Percentiles rank a stretch among this genome's conserved stretches.
phyloP scores from a whole-genome alignment of 306 rosid genomes.

The Astragalus membranaceus region DNA sequence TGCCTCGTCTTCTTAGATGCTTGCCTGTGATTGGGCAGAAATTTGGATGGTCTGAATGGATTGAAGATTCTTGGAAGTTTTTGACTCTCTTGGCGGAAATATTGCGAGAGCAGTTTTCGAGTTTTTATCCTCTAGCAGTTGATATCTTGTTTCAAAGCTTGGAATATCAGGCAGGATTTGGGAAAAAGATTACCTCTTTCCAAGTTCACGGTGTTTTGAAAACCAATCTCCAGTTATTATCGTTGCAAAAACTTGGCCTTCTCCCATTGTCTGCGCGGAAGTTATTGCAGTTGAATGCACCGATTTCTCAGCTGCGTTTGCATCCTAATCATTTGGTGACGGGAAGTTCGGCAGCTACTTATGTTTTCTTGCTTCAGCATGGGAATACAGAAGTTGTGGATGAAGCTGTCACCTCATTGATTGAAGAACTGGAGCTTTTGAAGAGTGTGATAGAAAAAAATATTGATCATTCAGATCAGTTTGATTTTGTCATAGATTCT shows the following conservation, averaged over 20 bases:
- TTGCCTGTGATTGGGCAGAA: constrained; percentile 75
- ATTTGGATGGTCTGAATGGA: constrained; percentile 94
- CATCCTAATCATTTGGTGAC: constrained; percentile 88
- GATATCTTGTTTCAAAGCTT: constrained; percentile 73
- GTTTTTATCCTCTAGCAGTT: constrained; percentile 56
- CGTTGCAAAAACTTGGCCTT: constrained; percentile 82
- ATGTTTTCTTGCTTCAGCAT: constrained; percentile 85
- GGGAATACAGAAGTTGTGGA: constrained; percentile 79
- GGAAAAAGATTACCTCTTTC: constrained; percentile 45
- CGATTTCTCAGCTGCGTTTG: constrained; percentile 68
- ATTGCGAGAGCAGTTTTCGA: constrained; percentile 63
- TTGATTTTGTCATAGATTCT: constrained; percentile 17
- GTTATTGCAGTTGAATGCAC: constrained; percentile 63
- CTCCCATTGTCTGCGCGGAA: constrained; percentile 60
- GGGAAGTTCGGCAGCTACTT: constrained; percentile 86
- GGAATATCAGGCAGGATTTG: constrained; percentile 42
- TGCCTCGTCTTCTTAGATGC: constrained; percentile 73
- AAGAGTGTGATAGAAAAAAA: constrained; percentile 48
- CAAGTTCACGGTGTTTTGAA: constrained; percentile 89
- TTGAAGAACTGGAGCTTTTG: constrained; percentile 65
- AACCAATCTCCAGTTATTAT: constrained; percentile 85
- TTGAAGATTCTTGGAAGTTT: constrained; percentile 87
- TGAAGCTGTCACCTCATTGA: constrained; percentile 49
- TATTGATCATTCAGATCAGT: constrained; percentile 27
- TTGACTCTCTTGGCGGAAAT: constrained; percentile 91